Conservation (phyloP, 164 flowering plant genomes). For the Hamamelis virginiana region DNA sequence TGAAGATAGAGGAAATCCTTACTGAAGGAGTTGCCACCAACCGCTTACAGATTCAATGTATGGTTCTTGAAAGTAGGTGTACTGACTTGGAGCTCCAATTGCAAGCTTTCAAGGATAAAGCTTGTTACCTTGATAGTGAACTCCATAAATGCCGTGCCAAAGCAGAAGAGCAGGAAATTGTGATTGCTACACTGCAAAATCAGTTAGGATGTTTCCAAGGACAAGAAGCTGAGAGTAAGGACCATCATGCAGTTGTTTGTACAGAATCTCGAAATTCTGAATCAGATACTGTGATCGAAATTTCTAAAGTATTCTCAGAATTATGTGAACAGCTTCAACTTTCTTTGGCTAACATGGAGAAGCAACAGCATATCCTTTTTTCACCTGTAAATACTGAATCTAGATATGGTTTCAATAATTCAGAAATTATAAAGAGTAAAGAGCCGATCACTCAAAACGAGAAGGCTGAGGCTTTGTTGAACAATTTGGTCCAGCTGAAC, state of each 20-base stretch:
- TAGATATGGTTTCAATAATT: constrained; percentile 11
- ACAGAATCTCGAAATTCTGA: constrained; percentile 14
- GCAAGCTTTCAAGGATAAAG: constrained; percentile 34
- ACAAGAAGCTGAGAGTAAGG: constrained; percentile 22
- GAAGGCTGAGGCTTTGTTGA: constrained; percentile 30
- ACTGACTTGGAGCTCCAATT: constrained; percentile 43
- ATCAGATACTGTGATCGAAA: constrained; percentile 18
- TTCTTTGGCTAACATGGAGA: constrained; percentile 29
- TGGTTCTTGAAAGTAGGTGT: constrained; percentile 33
- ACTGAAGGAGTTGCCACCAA: constrained; percentile 14
- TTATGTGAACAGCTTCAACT: constrained; percentile 35
- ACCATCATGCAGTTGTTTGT: constrained; percentile 5
- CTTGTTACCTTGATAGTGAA: constrained; percentile 36
- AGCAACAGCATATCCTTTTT: constrained; percentile 16
- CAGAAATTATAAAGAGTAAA: constrained; percentile 4
- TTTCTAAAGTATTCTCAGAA: constrained; percentile 17
- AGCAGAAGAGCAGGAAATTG: constrained; percentile 23
- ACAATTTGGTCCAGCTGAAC: constrained; percentile 32
- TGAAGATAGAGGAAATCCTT: constrained; percentile 17
- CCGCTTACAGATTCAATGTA: constrained; percentile 15
- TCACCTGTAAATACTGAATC: constrained; percentile 9
- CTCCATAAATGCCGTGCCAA: constrained; percentile 23
- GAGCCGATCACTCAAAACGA: constrained; percentile 20
- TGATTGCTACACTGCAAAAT: constrained; percentile 30
- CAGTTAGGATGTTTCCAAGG: constrained; percentile 22